A percentile compares a stretch with the other conserved stretches of the same genome.
Evolutionary conservation across 2,329 filamentous ascomycete genomes (phyloP).

Genomic region (Verticillium isaacii): DNA sequence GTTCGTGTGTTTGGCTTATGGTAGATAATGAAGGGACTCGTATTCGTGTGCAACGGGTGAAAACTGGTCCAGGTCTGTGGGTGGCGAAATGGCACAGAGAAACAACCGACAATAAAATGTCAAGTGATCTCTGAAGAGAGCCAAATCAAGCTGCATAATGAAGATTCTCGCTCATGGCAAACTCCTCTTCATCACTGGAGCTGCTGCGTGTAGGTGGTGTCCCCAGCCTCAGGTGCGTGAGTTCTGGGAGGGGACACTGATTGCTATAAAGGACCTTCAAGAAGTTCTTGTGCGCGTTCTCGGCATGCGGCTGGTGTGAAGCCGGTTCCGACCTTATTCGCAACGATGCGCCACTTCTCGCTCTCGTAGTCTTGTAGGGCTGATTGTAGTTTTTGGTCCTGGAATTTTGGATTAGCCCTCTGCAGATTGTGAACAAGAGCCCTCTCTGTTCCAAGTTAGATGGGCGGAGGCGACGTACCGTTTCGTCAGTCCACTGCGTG

Average conservation of each 20-base stretch:
- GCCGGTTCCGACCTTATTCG: conserved; percentile 84
- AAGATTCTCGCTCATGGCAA: conserved; percentile 10
- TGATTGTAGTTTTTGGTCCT: conserved; percentile 74
- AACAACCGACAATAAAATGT: neutral
- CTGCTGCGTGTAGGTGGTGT: conserved; percentile 40
- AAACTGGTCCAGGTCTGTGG: neutral
- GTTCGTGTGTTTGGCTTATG: neutral
- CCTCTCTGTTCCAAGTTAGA: neutral
- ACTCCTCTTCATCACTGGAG: conserved; percentile 23
- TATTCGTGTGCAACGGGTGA: neutral
- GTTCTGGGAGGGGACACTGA: conserved; percentile 47
- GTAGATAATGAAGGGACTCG: neutral
- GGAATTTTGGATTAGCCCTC: conserved; percentile 2
- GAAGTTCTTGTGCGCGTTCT: conserved; percentile 67
- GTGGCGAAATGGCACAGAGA: neutral
- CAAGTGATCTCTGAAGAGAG: neutral
- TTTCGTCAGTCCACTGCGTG: conserved; percentile 89
- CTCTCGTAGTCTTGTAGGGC: conserved; percentile 82
- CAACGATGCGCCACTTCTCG: conserved; percentile 89
- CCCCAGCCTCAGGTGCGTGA: conserved; percentile 39
- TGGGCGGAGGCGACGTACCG: conserved; percentile 53
- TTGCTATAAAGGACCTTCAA: conserved; percentile 47
- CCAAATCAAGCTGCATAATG: conserved; percentile 11
- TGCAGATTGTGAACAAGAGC: too few relatives aligned
- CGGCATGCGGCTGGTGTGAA: conserved; percentile 85